These are phyloP conservation scores for Kokia cookei DNA, from an alignment of 441 rosid species.

Conservation along the genomic window DNA sequence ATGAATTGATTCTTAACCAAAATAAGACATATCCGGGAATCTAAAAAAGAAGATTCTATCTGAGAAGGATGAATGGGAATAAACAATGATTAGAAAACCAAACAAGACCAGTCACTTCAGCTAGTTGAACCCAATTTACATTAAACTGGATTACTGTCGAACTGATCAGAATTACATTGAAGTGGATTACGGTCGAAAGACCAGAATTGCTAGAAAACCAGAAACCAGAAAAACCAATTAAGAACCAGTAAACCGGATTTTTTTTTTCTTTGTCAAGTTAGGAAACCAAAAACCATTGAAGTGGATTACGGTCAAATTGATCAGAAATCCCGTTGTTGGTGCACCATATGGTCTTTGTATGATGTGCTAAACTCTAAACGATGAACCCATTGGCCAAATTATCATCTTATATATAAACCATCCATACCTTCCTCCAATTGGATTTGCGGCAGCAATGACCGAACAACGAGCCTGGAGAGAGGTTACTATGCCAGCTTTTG, in stretches of 20 bases:
- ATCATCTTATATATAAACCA: background rate
- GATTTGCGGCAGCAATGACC: constrained; percentile 98
- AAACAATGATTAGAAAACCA: background rate
- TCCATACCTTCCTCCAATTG: constrained; percentile 87
- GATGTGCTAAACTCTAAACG: background rate
- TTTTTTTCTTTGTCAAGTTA: background rate
- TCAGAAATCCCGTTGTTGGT: background rate
- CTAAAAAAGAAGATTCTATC: background rate
- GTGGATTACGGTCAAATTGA: too few species aligned
- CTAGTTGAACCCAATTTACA: background rate
- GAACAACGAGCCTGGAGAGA: constrained; percentile 99
- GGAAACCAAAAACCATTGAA: background rate
- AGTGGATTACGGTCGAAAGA: background rate
- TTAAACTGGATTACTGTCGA: background rate
- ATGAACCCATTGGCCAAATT: background rate
- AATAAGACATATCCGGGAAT: background rate
- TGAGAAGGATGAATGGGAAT: background rate
- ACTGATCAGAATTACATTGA: background rate
- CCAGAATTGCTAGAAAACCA: background rate
- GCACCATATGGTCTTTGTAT: background rate
- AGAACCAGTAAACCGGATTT: background rate
- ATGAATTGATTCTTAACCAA: background rate
- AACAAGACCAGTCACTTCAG: background rate
- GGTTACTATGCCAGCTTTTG: constrained; percentile 96
- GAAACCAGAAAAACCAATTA: background rate